Conservation (phyloP, 164 flowering plant genomes). For the Malania oleifera region DNA sequence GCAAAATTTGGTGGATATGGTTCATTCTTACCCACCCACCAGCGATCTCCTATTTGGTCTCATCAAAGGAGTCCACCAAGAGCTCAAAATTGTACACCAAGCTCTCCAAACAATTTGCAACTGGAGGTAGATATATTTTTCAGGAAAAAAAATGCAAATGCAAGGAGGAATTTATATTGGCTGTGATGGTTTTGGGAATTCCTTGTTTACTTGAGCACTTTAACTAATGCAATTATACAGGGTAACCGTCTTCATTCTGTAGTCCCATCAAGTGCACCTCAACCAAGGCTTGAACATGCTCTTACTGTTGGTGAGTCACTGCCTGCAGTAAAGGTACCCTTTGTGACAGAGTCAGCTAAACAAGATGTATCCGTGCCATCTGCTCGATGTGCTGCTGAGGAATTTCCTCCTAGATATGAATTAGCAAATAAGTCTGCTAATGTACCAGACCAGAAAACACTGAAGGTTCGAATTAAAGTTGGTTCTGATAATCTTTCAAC, state of each 20-base stretch:
- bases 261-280: conserved; percentile 25
- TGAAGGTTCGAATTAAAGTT: conserved; percentile 78
- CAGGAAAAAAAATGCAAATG: not conserved
- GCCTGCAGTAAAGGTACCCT: conserved; percentile 14
- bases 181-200: conserved; percentile 1
- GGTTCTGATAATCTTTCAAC: conserved; percentile 57
- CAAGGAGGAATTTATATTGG: not conserved
- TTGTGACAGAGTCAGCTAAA: conserved; percentile 18
- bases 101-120: conserved; percentile 38
- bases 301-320: conserved; percentile 16
- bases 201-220: conserved; percentile 3
- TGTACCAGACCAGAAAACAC: conserved; percentile 48
- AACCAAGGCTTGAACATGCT: conserved; percentile 24
- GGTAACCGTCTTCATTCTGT: conserved; percentile 24
- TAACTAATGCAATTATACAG: conserved; percentile 21
- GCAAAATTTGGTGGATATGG: conserved; percentile 72
- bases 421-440: conserved; percentile 20
- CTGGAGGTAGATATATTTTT: conserved; percentile 34
- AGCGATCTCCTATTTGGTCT: conserved; percentile 49
- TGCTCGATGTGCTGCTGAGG: conserved; percentile 23
- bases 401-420: conserved; percentile 28
- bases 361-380: conserved; percentile 14
- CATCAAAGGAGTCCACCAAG: conserved; percentile 41
- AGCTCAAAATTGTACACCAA: conserved; percentile 22
- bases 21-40: conserved; percentile 62